phyloP scores from a whole-genome alignment of 2,329 filamentous ascomycete species.

The Lomentospora prolificans region DNA sequence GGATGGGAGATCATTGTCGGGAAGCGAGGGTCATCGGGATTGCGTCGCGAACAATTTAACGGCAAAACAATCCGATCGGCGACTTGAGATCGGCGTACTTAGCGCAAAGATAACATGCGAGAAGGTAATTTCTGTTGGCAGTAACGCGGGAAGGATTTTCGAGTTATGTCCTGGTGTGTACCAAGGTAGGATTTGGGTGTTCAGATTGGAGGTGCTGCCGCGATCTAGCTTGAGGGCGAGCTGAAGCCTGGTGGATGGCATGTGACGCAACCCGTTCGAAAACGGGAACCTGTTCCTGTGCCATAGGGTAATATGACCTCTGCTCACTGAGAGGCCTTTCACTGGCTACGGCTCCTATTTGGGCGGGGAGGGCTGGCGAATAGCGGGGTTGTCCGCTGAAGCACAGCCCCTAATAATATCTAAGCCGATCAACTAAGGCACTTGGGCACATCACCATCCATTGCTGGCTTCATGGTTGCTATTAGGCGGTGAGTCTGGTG shows the following conservation, averaged over 20 bases:
- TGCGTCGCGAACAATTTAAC: neutral
- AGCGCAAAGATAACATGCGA: no score
- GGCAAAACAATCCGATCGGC: neutral
- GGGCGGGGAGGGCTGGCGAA: neutral
- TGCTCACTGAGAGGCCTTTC: neutral
- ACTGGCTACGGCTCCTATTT: neutral
- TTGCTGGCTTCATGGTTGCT: neutral
- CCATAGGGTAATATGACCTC: neutral
- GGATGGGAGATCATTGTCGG: conserved; percentile 3
- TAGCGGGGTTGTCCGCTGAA: neutral
- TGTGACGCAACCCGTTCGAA: neutral
- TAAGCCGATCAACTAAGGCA: neutral
- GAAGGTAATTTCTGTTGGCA: no score
- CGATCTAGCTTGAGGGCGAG: no score
- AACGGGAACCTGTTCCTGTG: neutral
- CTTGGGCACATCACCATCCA: neutral
- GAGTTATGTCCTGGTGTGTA: no score
- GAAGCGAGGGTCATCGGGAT: neutral
- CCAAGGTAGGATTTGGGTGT: no score
- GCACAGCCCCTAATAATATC: neutral
- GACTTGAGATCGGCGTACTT: no score
- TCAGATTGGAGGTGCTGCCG: no score
- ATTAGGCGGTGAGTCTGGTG: neutral
- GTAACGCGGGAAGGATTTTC: no score
- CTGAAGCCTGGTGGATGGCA: neutral